These are phyloP conservation scores for Cryptosporidium meleagridis DNA, from an alignment of 169 alveolate species.

Conservation along the genomic window DNA sequence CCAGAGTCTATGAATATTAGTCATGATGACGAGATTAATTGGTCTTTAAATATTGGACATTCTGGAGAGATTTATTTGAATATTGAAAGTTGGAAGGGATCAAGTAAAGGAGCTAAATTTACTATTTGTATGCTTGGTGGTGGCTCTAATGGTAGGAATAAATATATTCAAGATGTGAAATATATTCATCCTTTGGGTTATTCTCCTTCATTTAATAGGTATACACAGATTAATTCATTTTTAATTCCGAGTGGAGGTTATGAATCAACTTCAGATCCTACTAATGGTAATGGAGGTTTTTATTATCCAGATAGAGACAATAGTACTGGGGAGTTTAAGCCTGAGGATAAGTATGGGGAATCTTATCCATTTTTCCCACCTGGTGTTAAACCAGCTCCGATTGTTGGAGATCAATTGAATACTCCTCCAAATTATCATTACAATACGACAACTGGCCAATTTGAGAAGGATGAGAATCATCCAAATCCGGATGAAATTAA, in stretches of 20 bases:
- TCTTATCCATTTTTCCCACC: conserved; percentile 1
- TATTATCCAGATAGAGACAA: no score
- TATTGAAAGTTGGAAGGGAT: not conserved
- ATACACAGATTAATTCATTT: not conserved
- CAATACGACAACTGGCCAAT: conserved; percentile 13
- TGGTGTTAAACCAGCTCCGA: conserved; percentile 11
- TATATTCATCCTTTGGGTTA: conserved; percentile 40
- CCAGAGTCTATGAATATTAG: not conserved
- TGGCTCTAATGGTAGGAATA: no score
- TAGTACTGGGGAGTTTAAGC: no score
- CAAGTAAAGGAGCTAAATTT: not conserved
- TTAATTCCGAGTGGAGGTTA: not conserved
- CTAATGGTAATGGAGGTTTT: not conserved
- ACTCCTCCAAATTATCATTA: conserved; percentile 12
- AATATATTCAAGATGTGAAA: not conserved
- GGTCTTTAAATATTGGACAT: conserved; percentile 8
- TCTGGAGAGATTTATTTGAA: not conserved
- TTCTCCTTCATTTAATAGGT: not conserved
- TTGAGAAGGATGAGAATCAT: not conserved
- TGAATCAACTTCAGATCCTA: not conserved
- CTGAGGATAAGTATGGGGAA: no score
- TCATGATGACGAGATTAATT: not conserved
- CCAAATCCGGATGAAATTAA: not conserved
- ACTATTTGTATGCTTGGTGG: no score
- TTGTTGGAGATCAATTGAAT: not conserved